Base-by-base conservation (phyloP, 495 filamentous ascomycete species). In the Amniculicola lignicola region DNA sequence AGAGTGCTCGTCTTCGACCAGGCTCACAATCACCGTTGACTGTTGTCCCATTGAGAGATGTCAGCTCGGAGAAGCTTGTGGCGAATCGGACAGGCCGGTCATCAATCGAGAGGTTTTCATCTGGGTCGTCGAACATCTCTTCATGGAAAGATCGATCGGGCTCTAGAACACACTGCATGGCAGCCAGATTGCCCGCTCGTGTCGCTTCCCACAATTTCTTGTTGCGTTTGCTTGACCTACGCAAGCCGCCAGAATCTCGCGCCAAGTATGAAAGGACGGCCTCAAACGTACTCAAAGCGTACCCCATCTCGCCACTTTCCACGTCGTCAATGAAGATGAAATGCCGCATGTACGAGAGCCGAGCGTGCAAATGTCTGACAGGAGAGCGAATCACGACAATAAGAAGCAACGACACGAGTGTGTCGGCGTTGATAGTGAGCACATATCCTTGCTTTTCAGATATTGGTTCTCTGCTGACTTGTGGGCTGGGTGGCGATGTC, bases 271-370 rank as follows among this genome's bases (percentile, higher is more conserved):
- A 87, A 11, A 99, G 73, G 3, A 99, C 94, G 0, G 89, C 94
- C 71, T 99, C 94, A 43, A 96, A 87, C 0, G 94, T 99, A 66
- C 92, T 97, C 27, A 99, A 73, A 4, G 95, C 90, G 72, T 99
- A 99, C 21, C 94, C 94, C 75, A 91, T 87, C 73, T 99, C 94
- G 27, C 94, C 94, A 65, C 83, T 92, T 50, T 99, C 94, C 11
- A 97, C 90, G 75, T 97, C 94, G 57, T 96, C 92, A 31, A 93
- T 88, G 68, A 95, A 97, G 64, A 95, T 89, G 61, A 96, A 99
- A 54, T 93, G 86, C 47, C 90, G 86, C 82, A 99, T 95, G 67
- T 96, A 97, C 25, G 87, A 74, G 37, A 97, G 68, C 14, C 92
- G 79, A 18, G 94, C 90, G 62, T 95, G 87, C 19, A 97, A 77